These are phyloP conservation scores for Micractinium conductrix DNA, from an alignment of 139 green algal species.

Conservation along the genomic window DNA sequence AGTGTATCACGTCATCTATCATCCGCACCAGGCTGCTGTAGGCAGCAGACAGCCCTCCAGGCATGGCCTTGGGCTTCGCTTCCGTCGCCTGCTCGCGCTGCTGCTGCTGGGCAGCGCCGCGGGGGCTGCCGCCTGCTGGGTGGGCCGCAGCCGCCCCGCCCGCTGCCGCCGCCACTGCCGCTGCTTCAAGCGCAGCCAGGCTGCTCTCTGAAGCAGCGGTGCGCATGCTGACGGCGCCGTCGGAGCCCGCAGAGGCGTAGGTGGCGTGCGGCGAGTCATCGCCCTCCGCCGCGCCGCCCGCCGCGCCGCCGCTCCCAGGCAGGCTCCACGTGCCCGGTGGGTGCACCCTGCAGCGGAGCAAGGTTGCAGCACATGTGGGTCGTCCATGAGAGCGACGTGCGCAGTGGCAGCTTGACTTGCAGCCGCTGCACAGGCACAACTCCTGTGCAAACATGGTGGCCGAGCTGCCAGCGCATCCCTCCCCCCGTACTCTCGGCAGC, in stretches of 20 bases:
- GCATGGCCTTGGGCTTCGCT: background rate
- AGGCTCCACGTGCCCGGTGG: conserved; percentile 12
- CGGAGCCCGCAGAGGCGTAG: background rate
- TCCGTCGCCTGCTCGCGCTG: background rate
- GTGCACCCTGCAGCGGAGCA: conserved; percentile 27
- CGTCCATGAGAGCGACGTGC: no score
- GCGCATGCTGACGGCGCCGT: conserved; percentile 22
- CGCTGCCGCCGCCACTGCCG: background rate
- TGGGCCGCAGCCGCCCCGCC: background rate
- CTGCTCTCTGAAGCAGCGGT: conserved; percentile 19
- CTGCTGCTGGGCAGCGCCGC: background rate
- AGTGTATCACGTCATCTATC: conserved; percentile 26
- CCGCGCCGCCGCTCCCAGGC: background rate
- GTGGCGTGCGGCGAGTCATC: background rate
- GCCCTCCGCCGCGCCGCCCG: background rate
- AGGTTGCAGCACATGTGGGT: no score
- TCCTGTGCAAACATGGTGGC: no score
- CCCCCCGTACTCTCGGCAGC: no score
- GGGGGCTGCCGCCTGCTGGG: background rate
- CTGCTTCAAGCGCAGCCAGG: background rate
- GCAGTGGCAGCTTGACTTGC: no score
- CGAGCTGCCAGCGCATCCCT: no score
- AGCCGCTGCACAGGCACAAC: no score
- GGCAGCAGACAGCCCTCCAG: background rate
- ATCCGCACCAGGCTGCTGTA: conserved; percentile 17